Evolutionary conservation across 164 flowering plant genomes (phyloP), one percentile per base, ranked within the genome.

Genomic region (Vitis riparia): DNA sequence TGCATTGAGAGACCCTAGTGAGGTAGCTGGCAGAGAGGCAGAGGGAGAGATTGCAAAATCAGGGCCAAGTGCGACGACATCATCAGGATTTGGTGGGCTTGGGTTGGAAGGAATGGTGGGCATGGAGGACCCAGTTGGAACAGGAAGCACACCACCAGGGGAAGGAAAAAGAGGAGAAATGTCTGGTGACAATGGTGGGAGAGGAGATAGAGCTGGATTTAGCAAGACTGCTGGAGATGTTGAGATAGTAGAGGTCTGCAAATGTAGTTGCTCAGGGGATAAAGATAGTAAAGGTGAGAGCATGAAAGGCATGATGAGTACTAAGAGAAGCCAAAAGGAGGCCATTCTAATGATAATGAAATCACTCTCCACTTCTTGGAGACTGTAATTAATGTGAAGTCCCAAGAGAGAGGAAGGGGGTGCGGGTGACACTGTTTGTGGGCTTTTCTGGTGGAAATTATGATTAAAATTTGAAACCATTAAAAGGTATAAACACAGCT

Each of bases 101-200:
- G 77, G 87, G 65, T 58, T 78, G n/a, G 92, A 79, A 11, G 87
- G 89, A 60, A 88, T 83, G 29, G 80, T 80, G 62, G 87, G 85
- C 4, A 78, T 32, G 9, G 80, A 62, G 2, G 82, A 69, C 5
- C 68, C 78, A 32, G 64, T 65, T 17, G 86, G 75, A 44, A 85
- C 69, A 11, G 78, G 78, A n/a, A 72, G 53, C 11, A 27, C 59
- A 14, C 76, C 80, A 50, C 84, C 77, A 5, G 86, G 81, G 3
- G 88, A 68, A 27, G 90, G 90, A 62, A 87, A 63, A 2, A 85
- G 76, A 9, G 90, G 93, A 62, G 85, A 63, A 29, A 85, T 78
- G 37, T 89, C 89, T 11, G 93, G 90, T 29, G 88, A 72, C 53
- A 83, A 52, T 60, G 55, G 66, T 59, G 83, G 78, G 48, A 58